Percentiles rank a stretch among this genome's conserved stretches.
Evolutionary conservation across 129 eudicot genomes (phyloP).

Genomic region (Flaveria sonorensis): DNA sequence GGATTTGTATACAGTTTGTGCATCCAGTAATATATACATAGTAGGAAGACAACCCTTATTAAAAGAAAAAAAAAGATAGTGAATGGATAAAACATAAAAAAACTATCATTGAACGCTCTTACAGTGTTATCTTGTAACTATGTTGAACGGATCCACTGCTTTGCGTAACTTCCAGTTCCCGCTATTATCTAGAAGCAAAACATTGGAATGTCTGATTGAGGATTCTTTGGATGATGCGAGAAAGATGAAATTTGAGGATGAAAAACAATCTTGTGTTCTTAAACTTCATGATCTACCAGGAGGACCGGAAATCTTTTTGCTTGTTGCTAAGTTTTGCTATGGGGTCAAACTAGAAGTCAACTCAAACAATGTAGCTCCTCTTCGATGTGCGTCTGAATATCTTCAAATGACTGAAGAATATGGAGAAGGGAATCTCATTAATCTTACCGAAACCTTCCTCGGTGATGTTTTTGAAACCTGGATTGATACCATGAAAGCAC

Average conservation of each 20-base stretch:
- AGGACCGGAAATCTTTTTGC: constrained; percentile 55
- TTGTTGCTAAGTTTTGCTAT: constrained; percentile 66
- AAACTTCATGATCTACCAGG: constrained; percentile 67
- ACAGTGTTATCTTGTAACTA: neutral
- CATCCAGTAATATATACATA: too few relatives aligned
- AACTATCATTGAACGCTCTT: too few relatives aligned
- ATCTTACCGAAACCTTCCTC: constrained; percentile 50
- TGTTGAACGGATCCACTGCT: neutral
- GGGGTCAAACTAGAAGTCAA: constrained; percentile 58
- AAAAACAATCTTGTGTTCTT: constrained; percentile 33
- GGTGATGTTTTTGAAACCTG: constrained; percentile 50
- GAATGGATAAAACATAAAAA: too few relatives aligned
- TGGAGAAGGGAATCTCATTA: constrained; percentile 61
- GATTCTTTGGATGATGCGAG: constrained; percentile 36
- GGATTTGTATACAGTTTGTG: too few relatives aligned
- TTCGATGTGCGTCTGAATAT: constrained; percentile 64
- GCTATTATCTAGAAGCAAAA: constrained; percentile 56
- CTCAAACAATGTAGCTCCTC: constrained; percentile 47
- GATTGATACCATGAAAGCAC: constrained; percentile 53
- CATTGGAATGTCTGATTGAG: constrained; percentile 44
- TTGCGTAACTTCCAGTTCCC: constrained; percentile 56
- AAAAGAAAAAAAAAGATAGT: too few relatives aligned
- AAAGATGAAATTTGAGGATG: neutral
- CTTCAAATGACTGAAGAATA: constrained; percentile 71
- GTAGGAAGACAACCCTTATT: too few relatives aligned